Percentiles rank a stretch among this genome's conserved stretches.
Evolutionary conservation across 2,329 filamentous ascomycete species (phyloP).

Genomic region (Paraphaeosphaeria minitans): DNA sequence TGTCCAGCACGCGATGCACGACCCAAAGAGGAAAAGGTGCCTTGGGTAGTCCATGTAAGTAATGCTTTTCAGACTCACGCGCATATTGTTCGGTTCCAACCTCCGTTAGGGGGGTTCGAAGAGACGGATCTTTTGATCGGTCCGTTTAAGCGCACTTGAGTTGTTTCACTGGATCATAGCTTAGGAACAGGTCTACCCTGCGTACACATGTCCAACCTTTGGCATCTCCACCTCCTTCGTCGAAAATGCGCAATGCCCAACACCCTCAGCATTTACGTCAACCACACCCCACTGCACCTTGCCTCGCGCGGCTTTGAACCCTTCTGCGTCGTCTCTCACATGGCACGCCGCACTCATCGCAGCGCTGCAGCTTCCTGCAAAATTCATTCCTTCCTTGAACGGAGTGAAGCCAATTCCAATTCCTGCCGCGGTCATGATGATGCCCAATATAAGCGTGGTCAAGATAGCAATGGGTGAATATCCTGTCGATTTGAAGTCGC

Average conservation of each 20-base stretch:
- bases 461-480: constrained; percentile 25
- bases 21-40: neutral
- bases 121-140: neutral
- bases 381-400: constrained; percentile 77
- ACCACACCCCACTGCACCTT: constrained; percentile 21
- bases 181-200: neutral
- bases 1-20: neutral
- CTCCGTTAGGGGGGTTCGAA: neutral
- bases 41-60: neutral
- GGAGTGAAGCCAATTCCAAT: constrained; percentile 71
- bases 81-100: neutral
- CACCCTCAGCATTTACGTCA: constrained; percentile 5
- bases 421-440: constrained; percentile 11
- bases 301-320: neutral
- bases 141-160: neutral
- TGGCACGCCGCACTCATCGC: constrained; percentile 24
- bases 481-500: constrained; percentile 12
- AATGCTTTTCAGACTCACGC: neutral
- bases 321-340: constrained; percentile 5
- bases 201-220: constrained; percentile 8
- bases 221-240: constrained; percentile 9
- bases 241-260: constrained; percentile 18
- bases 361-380: constrained; percentile 61
- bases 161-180: neutral
- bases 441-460: constrained; percentile 13